Evolutionary conservation across 441 rosid genomes (phyloP), one percentile per base, ranked within the genome.

Genomic region (Erodium trifolium): DNA sequence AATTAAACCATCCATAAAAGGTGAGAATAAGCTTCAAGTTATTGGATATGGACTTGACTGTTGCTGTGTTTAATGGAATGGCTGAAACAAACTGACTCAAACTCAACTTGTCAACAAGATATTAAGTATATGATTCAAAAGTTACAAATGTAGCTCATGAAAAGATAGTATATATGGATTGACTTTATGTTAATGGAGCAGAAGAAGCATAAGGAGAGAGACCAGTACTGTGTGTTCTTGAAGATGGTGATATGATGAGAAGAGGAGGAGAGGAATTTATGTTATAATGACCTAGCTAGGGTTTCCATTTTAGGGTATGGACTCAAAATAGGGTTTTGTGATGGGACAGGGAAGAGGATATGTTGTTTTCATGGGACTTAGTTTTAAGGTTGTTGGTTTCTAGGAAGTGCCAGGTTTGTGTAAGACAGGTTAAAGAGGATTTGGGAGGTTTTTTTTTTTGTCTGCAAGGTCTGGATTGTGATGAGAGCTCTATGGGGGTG

Each of bases 391-490:
- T 23, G 27, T 23, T 23, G 27, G 57, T 51, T 51, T 51, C 17
- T 51, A 51, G 13, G 6, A 51, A 51, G 57, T 51, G 57, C 57
- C 57, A 51, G 57, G 57, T 51, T 51, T 51, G 57, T 51, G 27
- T 23, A 23, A 23, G 27, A 23, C 27, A 23, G 27, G 57, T 51
- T 51, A 51, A 51, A 51, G 57, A 51, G 57, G 57, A 51, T 51
- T 51, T 14, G 57, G 13, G 13, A 5, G 57, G 57, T 2, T 12
- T 12, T 51, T 12, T 51, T 5, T 51, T 16, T 51, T 13, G 16
- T 51, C 27, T 23, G 27, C 27, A 23, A 23, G 0, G 27, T 23
- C 27, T 23, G 27, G 27, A 23, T 23, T 23, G 27, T 23, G 27
- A 23, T 23, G 27, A 23, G 27, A 23, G 27, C 27, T 23, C 27